phyloP scores from a whole-genome alignment of 139 green algal species.

The Chlamydomonas sphaeroides region DNA sequence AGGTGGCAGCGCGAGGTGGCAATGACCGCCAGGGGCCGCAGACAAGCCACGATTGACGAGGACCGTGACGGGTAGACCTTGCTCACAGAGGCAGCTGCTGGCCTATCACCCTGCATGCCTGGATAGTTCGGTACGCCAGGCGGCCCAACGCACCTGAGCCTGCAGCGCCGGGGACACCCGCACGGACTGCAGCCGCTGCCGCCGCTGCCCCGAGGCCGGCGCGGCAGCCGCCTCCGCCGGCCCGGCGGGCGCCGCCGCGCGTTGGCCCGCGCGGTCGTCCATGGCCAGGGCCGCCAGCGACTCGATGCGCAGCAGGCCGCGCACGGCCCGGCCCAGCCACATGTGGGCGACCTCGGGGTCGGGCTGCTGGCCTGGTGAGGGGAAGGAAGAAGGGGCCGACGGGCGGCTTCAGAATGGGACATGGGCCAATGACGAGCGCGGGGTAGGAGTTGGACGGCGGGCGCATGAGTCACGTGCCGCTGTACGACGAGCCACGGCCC shows the following conservation, averaged over 20 bases:
- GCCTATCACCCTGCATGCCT: no score
- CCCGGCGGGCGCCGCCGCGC: neutral
- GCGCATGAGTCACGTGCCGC: no score
- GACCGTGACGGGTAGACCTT: no score
- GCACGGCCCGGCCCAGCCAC: slow-evolving; percentile 20
- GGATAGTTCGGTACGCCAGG: no score
- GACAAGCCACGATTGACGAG: neutral
- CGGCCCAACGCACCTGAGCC: no score
- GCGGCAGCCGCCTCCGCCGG: neutral
- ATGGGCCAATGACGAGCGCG: neutral
- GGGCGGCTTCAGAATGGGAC: neutral
- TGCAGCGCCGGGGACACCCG: no score
- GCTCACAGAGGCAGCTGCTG: no score
- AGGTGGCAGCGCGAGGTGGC: neutral
- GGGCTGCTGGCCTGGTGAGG: neutral
- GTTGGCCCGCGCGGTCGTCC: slow-evolving; percentile 22
- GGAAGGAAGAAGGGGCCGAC: no score
- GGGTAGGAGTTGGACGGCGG: no score
- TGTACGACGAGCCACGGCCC: no score
- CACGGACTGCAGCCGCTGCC: no score
- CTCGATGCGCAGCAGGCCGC: slow-evolving; percentile 3
- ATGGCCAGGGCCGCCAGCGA: neutral
- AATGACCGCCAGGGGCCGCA: neutral
- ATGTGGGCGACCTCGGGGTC: slow-evolving; percentile 27
- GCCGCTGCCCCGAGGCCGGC: neutral